Evolutionary conservation across 169 alveolate genomes (phyloP), one percentile per base, ranked within the genome.

Genomic region (Plasmodium relictum): DNA sequence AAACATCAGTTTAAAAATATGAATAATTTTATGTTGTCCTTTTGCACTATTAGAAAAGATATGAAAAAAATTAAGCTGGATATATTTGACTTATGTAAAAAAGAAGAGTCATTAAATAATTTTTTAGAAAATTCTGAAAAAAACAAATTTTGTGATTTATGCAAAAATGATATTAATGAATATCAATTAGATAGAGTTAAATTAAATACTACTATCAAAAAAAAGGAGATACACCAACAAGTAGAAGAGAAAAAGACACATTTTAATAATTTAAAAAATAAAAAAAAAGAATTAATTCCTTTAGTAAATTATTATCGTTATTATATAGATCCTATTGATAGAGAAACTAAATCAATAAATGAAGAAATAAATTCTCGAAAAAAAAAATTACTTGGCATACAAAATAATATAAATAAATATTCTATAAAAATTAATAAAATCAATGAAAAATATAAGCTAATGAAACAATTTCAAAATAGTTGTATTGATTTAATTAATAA

Each of bases 1-100:
- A 44, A 65, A 39, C 22, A 39, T 22, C 18, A 78, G 9, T 44
- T 63, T 20, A 62, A 45, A 50, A 52, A 14, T 56, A 24, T 45
- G 18, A 65, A 66, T 26, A 54, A 45, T 16, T 48, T 78, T n/a
- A 5, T 78, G 12, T 12, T 0, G 6, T 45, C 3, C 16, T 31
- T 78, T 26, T 20, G 37, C 22, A 6, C 6, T 6, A n/a, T 37
- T 9, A 50, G 39, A 42, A 78, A 41, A 56, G 50, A 78, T 20
- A 45, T 65, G 42, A 78, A 50, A 44, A 66, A 48, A 37, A 48
- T 37, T 6, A 78, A 78, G 45, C 41, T n/a, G n/a, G 58, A 65
- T 39, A 20, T 78, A 54, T 24, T 14, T 8, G 14, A 52, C 58
- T 74, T 74, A 59, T 39, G 20, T n/a, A 14, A 31, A 39, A 59